These are phyloP conservation scores for Calvatia gigantea DNA, from an alignment of 768 basidiomycete genomes.

Conservation along the genomic window DNA sequence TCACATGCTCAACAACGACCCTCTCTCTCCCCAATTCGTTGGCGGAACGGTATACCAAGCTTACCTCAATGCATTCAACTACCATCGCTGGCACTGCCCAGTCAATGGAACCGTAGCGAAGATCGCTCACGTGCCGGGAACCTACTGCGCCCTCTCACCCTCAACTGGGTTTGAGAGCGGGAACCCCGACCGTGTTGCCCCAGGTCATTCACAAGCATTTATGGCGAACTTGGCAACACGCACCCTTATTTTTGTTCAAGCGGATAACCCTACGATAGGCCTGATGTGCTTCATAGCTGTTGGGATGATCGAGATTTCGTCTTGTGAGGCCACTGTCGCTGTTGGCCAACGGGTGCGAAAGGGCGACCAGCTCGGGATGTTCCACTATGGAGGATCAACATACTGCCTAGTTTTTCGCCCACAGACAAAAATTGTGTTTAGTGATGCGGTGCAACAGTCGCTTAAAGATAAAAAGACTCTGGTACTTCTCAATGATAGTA, in stretches of 20 bases:
- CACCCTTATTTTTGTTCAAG: slow-evolving; percentile 51
- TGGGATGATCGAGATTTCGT: slow-evolving; percentile 63
- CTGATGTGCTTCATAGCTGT: slow-evolving; percentile 55
- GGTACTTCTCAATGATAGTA: not conserved
- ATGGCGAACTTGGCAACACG: slow-evolving; percentile 45
- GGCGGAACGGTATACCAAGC: slow-evolving; percentile 55
- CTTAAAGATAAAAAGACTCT: not conserved
- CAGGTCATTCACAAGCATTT: slow-evolving; percentile 32
- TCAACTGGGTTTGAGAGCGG: slow-evolving; percentile 15
- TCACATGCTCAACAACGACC: slow-evolving; percentile 48
- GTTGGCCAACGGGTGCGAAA: slow-evolving; percentile 41
- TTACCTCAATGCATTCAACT: slow-evolving; percentile 50
- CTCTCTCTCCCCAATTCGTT: slow-evolving; percentile 34
- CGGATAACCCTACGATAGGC: slow-evolving; percentile 48
- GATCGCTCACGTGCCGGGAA: slow-evolving; percentile 43
- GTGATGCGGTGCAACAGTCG: not conserved
- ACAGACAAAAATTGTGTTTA: not conserved
- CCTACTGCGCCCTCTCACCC: slow-evolving; percentile 42
- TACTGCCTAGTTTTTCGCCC: slow-evolving; percentile 24
- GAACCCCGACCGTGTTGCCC: slow-evolving; percentile 17
- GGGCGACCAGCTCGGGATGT: slow-evolving; percentile 58
- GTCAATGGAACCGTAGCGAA: slow-evolving; percentile 41
- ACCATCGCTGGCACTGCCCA: slow-evolving; percentile 65
- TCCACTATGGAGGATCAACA: slow-evolving; percentile 63
- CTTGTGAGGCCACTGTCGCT: slow-evolving; percentile 48